Base-by-base conservation (phyloP, 2,329 filamentous ascomycete species). In the Arthrobotrys musiformis region DNA sequence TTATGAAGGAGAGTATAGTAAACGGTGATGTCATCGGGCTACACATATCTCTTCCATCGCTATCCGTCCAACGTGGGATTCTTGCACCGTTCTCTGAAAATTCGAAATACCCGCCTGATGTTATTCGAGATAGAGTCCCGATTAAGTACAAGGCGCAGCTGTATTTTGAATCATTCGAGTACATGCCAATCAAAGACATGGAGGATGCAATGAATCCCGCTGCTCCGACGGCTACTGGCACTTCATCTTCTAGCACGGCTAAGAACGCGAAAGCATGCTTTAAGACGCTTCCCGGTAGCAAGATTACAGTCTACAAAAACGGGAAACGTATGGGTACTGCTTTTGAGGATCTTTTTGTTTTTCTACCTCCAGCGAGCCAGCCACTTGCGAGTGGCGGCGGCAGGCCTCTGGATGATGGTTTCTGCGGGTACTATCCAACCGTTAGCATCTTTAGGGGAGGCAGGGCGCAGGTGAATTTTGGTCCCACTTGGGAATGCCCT, bases 401-500 rank as follows among this genome's bases (percentile, higher is more conserved):
- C 17, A 87, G 95, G 60, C 92, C 95, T 78, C 89, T 97, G 78
- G 95, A 99, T 82, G 95, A 99, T 82, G 95, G 94, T 37, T 92
- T 95, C 87, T 88, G 97, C 1, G 96, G 95, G 9, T 99, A 99
- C 84, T 97, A 97, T 82, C 95, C 95, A 0, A 93, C 94, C 22
- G 90, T 99, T 19, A 95, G 93, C 80, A 92, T 95, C 22, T 98
- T 97, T 84, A 90, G 92, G 50, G 94, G 94, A 63, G 95, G 94
- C 24, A 92, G 94, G 1, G 94, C 92, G 15, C 92, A 98, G 83
- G 91, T 94, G 81, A 97, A 97, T 83, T 97, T 99, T 82, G 94
- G 95, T 0, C 93, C 93, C 0, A 87, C 95, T 33, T 98, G 97
- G 85, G 97, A 94, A 93, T 92, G 87, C 82, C 93, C 93, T 15